phyloP scores from a whole-genome alignment of 2,329 filamentous ascomycete genomes.

The Aureobasidium sp. region DNA sequence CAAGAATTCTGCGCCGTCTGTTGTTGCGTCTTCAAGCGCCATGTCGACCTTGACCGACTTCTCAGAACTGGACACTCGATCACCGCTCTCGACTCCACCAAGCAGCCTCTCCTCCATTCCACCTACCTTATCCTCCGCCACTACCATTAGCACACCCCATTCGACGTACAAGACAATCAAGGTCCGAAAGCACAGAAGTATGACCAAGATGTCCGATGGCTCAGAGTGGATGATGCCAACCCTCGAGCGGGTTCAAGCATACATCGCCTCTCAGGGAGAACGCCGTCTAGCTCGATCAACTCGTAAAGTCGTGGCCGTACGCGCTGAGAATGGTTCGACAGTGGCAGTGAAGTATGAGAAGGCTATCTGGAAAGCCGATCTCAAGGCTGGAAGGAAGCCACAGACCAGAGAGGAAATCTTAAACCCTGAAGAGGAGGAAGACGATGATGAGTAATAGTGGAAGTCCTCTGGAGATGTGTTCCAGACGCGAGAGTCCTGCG shows the following conservation, averaged over 20 bases:
- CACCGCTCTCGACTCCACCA: not conserved
- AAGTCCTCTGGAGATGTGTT: not conserved
- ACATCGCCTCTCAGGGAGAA: not conserved
- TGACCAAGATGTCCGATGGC: not conserved
- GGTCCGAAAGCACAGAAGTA: not conserved
- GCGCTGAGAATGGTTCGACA: not conserved
- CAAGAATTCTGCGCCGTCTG: not conserved
- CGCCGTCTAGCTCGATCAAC: not conserved
- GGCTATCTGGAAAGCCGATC: not conserved
- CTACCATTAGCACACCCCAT: not conserved
- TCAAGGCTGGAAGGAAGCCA: not conserved
- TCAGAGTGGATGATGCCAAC: not conserved
- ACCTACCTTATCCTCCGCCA: not conserved
- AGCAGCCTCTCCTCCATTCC: not conserved
- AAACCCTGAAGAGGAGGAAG: not conserved
- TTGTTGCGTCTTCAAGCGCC: not conserved
- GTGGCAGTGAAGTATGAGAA: not conserved
- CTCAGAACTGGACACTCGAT: not conserved
- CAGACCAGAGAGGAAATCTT: not conserved
- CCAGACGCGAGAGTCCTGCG: not conserved
- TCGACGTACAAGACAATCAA: not conserved
- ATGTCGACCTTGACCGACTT: not conserved
- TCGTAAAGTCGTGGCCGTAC: not conserved
- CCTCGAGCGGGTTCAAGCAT: not conserved
- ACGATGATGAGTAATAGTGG: not conserved